Percentiles rank a stretch among this genome's conserved stretches.
phyloP scores from a whole-genome alignment of 371 early-diverging fungal species.

The Saksenaea vasiformis region DNA sequence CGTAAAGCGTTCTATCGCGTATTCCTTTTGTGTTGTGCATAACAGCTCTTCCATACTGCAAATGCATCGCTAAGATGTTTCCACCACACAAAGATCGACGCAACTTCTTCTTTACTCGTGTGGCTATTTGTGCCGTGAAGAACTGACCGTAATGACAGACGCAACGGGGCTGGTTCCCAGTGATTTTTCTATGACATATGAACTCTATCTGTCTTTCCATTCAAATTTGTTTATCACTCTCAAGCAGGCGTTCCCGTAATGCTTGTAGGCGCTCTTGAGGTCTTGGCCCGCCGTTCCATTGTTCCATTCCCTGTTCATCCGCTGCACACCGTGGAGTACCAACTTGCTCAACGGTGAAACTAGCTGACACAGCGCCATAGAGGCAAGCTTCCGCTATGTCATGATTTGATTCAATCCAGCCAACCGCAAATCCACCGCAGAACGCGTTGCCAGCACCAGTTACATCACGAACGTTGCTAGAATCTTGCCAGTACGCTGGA shows the following conservation, averaged over 20 bases:
- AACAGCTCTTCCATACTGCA: too few species aligned
- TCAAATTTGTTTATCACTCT: not conserved
- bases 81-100: too few species aligned
- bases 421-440: constrained; percentile 31
- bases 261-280: constrained; percentile 24
- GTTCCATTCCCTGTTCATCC: not conserved
- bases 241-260: not conserved
- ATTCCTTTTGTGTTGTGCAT: too few species aligned
- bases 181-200: too few species aligned
- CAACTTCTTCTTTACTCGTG: too few species aligned
- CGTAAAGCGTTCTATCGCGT: too few species aligned
- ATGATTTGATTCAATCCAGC: constrained; percentile 29
- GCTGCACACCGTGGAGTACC: constrained; percentile 29
- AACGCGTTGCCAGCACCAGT: constrained; percentile 57
- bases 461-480: constrained; percentile 33
- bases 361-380: constrained; percentile 47
- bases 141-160: too few species aligned
- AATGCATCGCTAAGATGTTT: too few species aligned
- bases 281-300: constrained; percentile 35
- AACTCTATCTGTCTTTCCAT: too few species aligned
- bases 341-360: constrained; percentile 48
- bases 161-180: too few species aligned
- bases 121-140: too few species aligned
- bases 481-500: constrained; percentile 39
- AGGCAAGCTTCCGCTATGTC: constrained; percentile 30